A percentile compares a stretch with the other conserved stretches of the same genome.
phyloP scores from a whole-genome alignment of 2,329 filamentous ascomycete species.

The Capronia coronata region DNA sequence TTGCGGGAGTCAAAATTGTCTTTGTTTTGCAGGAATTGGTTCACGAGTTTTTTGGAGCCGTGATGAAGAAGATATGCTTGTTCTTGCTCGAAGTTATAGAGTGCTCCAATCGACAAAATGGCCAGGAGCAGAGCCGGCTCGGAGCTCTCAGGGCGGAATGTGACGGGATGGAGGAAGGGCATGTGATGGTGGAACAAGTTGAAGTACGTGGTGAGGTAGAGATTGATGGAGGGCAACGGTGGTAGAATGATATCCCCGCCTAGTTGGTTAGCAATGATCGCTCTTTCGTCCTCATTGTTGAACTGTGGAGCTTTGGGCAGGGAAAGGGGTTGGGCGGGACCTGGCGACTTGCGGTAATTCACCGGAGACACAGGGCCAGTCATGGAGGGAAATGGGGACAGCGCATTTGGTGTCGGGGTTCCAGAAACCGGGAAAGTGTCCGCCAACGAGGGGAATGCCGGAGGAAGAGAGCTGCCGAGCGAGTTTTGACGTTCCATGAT shows the following conservation, averaged over 20 bases:
- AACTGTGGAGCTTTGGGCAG: constrained; percentile 72
- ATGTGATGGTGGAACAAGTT: constrained; percentile 94
- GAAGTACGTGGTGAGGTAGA: constrained; percentile 93
- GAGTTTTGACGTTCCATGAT: constrained; percentile 60
- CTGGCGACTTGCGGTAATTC: constrained; percentile 64
- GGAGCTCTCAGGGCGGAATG: constrained; percentile 73
- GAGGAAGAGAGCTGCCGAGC: constrained; percentile 55
- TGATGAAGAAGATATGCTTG: constrained; percentile 97
- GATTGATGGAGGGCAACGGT: constrained; percentile 71
- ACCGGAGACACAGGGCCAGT: constrained; percentile 61
- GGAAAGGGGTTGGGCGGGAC: constrained; percentile 58
- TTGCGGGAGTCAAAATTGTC: constrained; percentile 98
- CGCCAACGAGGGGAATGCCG: constrained; percentile 65
- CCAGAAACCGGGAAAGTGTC: constrained; percentile 63
- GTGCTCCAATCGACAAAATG: constrained; percentile 86
- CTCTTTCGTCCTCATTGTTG: constrained; percentile 74
- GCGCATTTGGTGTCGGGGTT: constrained; percentile 63
- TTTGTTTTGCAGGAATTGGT: constrained; percentile 95
- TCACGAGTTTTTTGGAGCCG: constrained; percentile 92
- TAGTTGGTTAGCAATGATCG: constrained; percentile 77
- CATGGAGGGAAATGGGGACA: constrained; percentile 66
- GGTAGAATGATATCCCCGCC: constrained; percentile 86
- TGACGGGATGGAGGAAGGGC: constrained; percentile 88
- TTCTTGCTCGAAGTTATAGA: constrained; percentile 96
- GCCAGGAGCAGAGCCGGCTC: constrained; percentile 80